Evolutionary conservation across 2,329 filamentous ascomycete genomes (phyloP), one percentile per base, ranked within the genome.

Genomic region (Diaporthe australafricana): DNA sequence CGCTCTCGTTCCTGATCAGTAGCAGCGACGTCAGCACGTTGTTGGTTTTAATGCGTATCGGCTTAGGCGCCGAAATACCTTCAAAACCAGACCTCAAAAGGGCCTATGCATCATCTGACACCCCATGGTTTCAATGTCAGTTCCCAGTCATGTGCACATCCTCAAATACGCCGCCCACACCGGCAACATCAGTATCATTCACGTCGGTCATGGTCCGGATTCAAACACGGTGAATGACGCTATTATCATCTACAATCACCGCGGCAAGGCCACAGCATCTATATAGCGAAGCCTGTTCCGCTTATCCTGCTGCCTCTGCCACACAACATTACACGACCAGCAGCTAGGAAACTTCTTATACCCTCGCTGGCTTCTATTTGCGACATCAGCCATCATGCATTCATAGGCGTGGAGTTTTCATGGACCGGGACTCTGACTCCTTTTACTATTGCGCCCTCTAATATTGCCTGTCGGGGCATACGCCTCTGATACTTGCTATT

Each of bases 361-460:
- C 67, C 32, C 25, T 69, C 53, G 53, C 67, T 60, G 42, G 53
- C 67, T 60, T 42, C 30, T 69, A 22, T 40, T 60, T 48, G 42
- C 53, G 22, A 42, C 42, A 60, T 69, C 40, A 40, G 30, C 30
- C 53, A 69, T 50, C 40, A 50, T 69, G 67, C 67, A 69, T 69
- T 69, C 53, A 57, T 30, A 57, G 67, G 67, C 67, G 67, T 69
- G 67, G 67, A 69, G 42, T 69, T 69, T 38, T 69, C 35, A 69
- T 25, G 53, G 53, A 60, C 45, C 45, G 35, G 47, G 45, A 22
- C 48, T 50, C 47, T 50, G 30, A 50, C 53, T 38, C 67, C 35
- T 56, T 57, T 22, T 52, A 17, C 35, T 50, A 40, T 32, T 50
- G 35, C 32, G 3, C 55, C 67, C 42, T 25, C 8, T 57, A 38